Evolutionary conservation across 495 filamentous ascomycete genomes (phyloP).

Genomic region (Aspergillus baeticus): DNA sequence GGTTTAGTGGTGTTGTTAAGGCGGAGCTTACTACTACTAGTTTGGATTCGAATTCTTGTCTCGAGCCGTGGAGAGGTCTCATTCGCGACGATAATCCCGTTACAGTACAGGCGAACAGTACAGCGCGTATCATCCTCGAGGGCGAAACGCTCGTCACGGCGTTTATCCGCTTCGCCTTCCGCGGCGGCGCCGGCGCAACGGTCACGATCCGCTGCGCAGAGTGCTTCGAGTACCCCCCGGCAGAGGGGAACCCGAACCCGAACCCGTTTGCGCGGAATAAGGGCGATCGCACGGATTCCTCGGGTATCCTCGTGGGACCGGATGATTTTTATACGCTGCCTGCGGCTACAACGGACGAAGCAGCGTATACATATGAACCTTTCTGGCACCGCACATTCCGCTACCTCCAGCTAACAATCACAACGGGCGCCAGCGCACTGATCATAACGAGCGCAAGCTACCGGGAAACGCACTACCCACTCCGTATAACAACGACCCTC

Average conservation of each 20-base stretch:
- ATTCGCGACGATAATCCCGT: slow-evolving; percentile 1
- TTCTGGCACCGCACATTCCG: slow-evolving; percentile 33
- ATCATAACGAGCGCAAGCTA: slow-evolving; percentile 9
- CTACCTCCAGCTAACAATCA: slow-evolving; percentile 21
- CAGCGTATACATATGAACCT: slow-evolving; percentile 15
- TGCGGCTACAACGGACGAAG: too few species aligned
- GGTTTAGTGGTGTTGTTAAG: slow-evolving; percentile 18
- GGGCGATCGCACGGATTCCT: slow-evolving; percentile 14
- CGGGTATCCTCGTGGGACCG: slow-evolving; percentile 19
- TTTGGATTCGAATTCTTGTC: too few species aligned
- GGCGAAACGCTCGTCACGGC: slow-evolving; percentile 18
- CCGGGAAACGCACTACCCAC: slow-evolving; percentile 23
- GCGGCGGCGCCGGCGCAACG: slow-evolving; percentile 12
- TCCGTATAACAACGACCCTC: slow-evolving; percentile 19
- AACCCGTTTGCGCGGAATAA: slow-evolving; percentile 22
- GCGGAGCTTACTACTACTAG: too few species aligned
- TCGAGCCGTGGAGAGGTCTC: background rate
- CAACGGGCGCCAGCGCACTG: slow-evolving; percentile 5
- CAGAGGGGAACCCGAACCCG: slow-evolving; percentile 12
- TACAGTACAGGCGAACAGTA: slow-evolving; percentile 11
- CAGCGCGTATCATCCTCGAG: slow-evolving; percentile 17
- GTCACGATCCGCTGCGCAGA: slow-evolving; percentile 23
- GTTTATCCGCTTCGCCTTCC: slow-evolving; percentile 20
- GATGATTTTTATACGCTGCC: slow-evolving; percentile 20
- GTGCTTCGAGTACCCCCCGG: slow-evolving; percentile 25